These are phyloP conservation scores for Colletotrichum sp. DNA, from an alignment of 2,329 filamentous ascomycete genomes.

Conservation along the genomic window DNA sequence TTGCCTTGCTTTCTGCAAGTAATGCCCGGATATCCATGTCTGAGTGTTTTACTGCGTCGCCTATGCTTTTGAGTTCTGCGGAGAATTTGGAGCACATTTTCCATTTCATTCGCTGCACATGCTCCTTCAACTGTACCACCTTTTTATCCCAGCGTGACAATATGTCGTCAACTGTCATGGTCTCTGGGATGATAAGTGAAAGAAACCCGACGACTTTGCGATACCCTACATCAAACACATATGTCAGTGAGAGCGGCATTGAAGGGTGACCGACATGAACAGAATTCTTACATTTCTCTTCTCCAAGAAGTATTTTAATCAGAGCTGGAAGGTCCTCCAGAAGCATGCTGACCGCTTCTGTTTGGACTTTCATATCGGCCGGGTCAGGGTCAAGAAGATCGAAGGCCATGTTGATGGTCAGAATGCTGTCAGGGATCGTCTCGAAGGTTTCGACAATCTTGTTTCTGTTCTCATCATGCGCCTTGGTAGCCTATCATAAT, in stretches of 20 bases:
- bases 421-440: background rate
- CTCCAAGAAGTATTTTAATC: background rate
- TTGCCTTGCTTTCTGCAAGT: too few species aligned
- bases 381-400: background rate
- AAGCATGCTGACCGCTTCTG: background rate
- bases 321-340: background rate
- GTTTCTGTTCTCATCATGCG: background rate
- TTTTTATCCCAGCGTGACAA: too few species aligned
- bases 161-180: too few species aligned
- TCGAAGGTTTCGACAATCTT: background rate
- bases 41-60: fast-evolving
- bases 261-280: too few species aligned
- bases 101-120: too few species aligned
- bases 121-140: too few species aligned
- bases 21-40: too few species aligned
- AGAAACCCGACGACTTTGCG: too few species aligned
- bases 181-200: too few species aligned
- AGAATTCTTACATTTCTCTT: background rate
- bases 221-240: too few species aligned
- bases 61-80: fast-evolving
- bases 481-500: background rate
- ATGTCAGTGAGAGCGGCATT: too few species aligned
- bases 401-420: background rate
- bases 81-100: too few species aligned
- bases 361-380: background rate